Evolutionary conservation across 2,329 filamentous ascomycete genomes (phyloP).

Genomic region (Penicillium hordei): DNA sequence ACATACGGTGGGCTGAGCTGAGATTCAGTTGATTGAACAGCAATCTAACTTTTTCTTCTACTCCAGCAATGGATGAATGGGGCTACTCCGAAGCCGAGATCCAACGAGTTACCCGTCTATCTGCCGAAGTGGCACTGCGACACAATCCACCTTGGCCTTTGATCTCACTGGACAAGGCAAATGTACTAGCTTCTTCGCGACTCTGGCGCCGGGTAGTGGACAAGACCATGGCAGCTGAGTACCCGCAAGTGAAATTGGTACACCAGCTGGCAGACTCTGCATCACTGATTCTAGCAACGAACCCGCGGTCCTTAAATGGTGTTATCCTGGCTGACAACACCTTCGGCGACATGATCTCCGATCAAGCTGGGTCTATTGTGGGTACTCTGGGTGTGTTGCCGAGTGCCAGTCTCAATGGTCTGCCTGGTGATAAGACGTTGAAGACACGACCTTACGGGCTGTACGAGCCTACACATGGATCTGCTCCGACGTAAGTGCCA

Average conservation of each 20-base stretch:
- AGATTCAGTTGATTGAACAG: constrained; percentile 22
- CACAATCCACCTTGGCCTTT: constrained; percentile 71
- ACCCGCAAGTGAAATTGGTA: constrained; percentile 73
- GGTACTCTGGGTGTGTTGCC: constrained; percentile 82
- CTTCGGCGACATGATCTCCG: constrained; percentile 89
- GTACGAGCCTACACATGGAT: constrained; percentile 87
- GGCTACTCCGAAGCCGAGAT: constrained; percentile 80
- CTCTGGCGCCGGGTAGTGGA: constrained; percentile 82
- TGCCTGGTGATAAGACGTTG: constrained; percentile 64
- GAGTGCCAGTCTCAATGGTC: constrained; percentile 77
- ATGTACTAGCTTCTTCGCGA: constrained; percentile 81
- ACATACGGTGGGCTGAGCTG: constrained; percentile 33
- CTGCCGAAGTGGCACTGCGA: constrained; percentile 72
- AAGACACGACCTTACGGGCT: constrained; percentile 80
- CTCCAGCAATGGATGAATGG: constrained; percentile 67
- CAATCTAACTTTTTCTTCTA: not conserved
- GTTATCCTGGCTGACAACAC: constrained; percentile 86
- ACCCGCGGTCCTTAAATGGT: constrained; percentile 77
- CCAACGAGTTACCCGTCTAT: constrained; percentile 76
- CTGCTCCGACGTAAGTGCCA: constrained; percentile 37
- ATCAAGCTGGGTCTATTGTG: constrained; percentile 87
- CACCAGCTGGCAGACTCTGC: constrained; percentile 91
- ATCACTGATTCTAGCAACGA: constrained; percentile 91
- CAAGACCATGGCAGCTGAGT: constrained; percentile 78
- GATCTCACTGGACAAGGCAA: constrained; percentile 87